Evolutionary conservation across 1,284 basidiomycete species (phyloP).

Genomic region (Porodaedalea pini): DNA sequence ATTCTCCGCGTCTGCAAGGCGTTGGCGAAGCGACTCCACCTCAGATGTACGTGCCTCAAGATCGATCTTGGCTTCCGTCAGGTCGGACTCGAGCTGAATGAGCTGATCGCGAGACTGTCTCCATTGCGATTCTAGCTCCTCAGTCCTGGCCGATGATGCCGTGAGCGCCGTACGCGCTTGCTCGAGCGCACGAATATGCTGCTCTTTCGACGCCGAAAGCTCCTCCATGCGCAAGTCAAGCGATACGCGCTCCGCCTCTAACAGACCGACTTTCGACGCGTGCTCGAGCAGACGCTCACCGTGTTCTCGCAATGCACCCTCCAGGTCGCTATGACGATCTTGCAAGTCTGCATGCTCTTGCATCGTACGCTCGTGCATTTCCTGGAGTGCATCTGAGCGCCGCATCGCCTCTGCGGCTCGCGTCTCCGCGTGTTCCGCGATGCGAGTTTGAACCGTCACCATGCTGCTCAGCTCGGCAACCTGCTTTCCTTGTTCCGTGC

Average conservation of each 20-base stretch:
- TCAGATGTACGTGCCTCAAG: conserved; percentile 72
- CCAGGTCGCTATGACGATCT: conserved; percentile 57
- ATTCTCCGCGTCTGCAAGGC: conserved; percentile 75
- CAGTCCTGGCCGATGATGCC: conserved; percentile 72
- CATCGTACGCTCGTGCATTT: conserved; percentile 66
- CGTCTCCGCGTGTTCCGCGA: conserved; percentile 79
- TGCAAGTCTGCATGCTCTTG: conserved; percentile 76
- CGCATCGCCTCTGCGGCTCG: conserved; percentile 77
- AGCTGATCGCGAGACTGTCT: conserved; percentile 67
- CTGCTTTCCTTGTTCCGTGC: conserved; percentile 65
- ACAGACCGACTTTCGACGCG: conserved; percentile 72
- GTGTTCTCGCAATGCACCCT: conserved; percentile 75
- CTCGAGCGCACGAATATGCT: conserved; percentile 83
- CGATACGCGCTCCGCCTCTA: conserved; percentile 74
- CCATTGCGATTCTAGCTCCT: conserved; percentile 79
- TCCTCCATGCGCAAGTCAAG: conserved; percentile 71
- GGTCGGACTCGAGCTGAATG: conserved; percentile 63
- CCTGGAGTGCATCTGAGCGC: conserved; percentile 81
- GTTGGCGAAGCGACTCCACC: conserved; percentile 61
- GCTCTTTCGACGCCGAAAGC: conserved; percentile 64
- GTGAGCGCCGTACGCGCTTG: conserved; percentile 79
- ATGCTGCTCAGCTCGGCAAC: conserved; percentile 72
- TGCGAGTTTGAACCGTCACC: conserved; percentile 69
- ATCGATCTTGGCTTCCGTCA: conserved; percentile 75
- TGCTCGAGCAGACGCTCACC: conserved; percentile 73